Percentiles rank a stretch among this genome's conserved stretches.
Evolutionary conservation across 108 stramenopile species (phyloP).

Genomic region (Cyclotella atomus): DNA sequence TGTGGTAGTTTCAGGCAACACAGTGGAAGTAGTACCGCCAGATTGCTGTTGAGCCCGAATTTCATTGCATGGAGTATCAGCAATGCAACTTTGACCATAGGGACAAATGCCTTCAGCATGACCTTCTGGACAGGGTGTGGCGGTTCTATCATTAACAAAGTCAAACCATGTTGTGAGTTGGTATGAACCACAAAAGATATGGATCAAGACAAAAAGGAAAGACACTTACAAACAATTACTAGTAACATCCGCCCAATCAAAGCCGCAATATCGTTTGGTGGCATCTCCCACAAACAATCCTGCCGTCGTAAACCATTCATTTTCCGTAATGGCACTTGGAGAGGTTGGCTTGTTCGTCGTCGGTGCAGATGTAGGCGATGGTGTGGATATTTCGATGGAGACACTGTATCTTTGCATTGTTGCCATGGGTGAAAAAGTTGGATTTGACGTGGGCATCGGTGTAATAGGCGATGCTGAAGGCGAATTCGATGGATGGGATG

Average conservation of each 20-base stretch:
- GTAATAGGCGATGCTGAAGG: neutral
- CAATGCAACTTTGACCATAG: neutral
- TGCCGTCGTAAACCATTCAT: neutral
- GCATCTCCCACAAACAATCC: constrained; percentile 9
- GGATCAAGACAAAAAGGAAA: neutral
- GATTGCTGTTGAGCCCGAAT: neutral
- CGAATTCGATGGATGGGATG: neutral
- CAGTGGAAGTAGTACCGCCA: neutral
- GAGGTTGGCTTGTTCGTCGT: neutral
- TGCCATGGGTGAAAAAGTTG: neutral
- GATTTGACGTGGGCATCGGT: neutral
- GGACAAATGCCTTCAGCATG: constrained; percentile 10
- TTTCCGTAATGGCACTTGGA: neutral
- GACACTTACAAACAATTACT: constrained; percentile 5
- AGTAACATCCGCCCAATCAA: constrained; percentile 1
- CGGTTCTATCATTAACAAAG: neutral
- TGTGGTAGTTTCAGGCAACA: neutral
- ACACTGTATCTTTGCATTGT: neutral
- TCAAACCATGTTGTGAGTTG: neutral
- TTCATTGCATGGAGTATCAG: constrained; percentile 3
- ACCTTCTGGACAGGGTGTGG: constrained; percentile 5
- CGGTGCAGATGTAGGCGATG: neutral
- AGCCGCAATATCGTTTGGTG: constrained; percentile 1
- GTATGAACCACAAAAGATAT: neutral
- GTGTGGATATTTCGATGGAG: neutral